Evolutionary conservation across 768 basidiomycete species (phyloP).

Genomic region (Tephrocybe sp.): DNA sequence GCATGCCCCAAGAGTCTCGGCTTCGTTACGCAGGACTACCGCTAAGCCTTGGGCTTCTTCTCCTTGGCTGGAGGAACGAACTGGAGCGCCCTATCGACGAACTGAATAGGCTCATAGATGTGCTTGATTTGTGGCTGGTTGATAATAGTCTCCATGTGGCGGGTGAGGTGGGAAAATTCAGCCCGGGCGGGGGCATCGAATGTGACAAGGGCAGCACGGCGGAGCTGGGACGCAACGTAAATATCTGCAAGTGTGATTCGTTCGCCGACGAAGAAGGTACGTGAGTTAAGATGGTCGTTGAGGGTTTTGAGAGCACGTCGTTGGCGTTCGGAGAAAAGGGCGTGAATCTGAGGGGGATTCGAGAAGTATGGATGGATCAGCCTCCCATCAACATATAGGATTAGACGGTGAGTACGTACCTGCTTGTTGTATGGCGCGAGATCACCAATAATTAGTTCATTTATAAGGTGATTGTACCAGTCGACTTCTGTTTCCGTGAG

Average conservation of each 20-base stretch:
- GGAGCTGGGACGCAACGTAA: slow-evolving; percentile 61
- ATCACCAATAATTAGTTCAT: slow-evolving; percentile 34
- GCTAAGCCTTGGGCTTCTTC: slow-evolving; percentile 61
- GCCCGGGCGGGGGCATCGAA: slow-evolving; percentile 66
- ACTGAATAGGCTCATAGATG: slow-evolving; percentile 57
- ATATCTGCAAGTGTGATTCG: slow-evolving; percentile 94
- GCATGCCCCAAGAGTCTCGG: too few relatives aligned
- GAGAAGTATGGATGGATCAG: too few relatives aligned
- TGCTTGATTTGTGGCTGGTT: slow-evolving; percentile 77
- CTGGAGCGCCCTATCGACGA: slow-evolving; percentile 66
- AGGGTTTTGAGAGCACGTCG: slow-evolving; percentile 61
- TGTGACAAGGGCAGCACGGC: slow-evolving; percentile 49
- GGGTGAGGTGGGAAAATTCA: slow-evolving; percentile 72
- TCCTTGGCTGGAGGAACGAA: slow-evolving; percentile 77
- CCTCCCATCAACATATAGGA: background rate
- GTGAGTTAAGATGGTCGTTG: slow-evolving; percentile 66
- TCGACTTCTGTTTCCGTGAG: slow-evolving; percentile 57
- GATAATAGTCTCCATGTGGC: slow-evolving; percentile 81
- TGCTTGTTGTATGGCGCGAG: slow-evolving; percentile 72
- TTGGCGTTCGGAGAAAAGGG: slow-evolving; percentile 48
- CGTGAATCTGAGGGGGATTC: slow-evolving; percentile 54
- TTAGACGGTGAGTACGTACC: slow-evolving; percentile 37
- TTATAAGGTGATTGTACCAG: slow-evolving; percentile 23
- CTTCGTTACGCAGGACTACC: too few relatives aligned
- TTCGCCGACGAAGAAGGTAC: slow-evolving; percentile 90